A percentile compares a stretch with the other conserved stretches of the same genome.
phyloP scores from a whole-genome alignment of 805 yeast genomes.

The Zygotorulaspora sp. region DNA sequence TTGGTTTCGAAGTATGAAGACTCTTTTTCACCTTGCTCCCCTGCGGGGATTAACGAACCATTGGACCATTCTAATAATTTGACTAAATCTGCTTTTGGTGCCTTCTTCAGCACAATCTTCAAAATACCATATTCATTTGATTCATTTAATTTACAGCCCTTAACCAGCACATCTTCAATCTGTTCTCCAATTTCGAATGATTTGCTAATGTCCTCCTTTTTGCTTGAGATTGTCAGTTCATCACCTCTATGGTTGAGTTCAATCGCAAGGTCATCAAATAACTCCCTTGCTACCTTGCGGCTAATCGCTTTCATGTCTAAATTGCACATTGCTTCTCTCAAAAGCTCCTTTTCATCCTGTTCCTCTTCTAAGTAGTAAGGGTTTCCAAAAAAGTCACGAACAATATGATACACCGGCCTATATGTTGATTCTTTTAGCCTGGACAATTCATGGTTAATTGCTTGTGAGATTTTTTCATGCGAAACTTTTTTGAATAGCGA shows the following conservation, averaged over 20 bases:
- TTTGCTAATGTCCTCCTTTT: slow-evolving; percentile 20
- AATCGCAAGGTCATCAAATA: slow-evolving; percentile 28
- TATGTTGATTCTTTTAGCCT: slow-evolving; percentile 19
- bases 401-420: slow-evolving; percentile 25
- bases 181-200: slow-evolving; percentile 19
- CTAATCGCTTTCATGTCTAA: slow-evolving; percentile 21
- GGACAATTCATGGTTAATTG: slow-evolving; percentile 14
- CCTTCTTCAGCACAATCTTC: slow-evolving; percentile 14
- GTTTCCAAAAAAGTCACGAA: slow-evolving; percentile 29
- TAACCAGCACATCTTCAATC: slow-evolving; percentile 24
- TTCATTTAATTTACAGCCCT: slow-evolving; percentile 24
- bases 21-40: too few species aligned
- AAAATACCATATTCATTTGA: slow-evolving; percentile 16
- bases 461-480: slow-evolving; percentile 18
- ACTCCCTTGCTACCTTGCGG: slow-evolving; percentile 23
- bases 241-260: slow-evolving; percentile 28
- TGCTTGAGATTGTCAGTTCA: slow-evolving; percentile 21
- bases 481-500: slow-evolving; percentile 21
- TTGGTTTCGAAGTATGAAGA: slow-evolving; percentile 3
- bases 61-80: slow-evolving; percentile 20
- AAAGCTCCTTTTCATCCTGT: slow-evolving; percentile 18
- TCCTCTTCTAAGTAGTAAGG: slow-evolving; percentile 31
- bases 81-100: slow-evolving; percentile 1
- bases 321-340: slow-evolving; percentile 18
- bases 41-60: too few species aligned